phyloP scores from a whole-genome alignment of 352 stramenopile species.

The Globisporangium heterothallicum region DNA sequence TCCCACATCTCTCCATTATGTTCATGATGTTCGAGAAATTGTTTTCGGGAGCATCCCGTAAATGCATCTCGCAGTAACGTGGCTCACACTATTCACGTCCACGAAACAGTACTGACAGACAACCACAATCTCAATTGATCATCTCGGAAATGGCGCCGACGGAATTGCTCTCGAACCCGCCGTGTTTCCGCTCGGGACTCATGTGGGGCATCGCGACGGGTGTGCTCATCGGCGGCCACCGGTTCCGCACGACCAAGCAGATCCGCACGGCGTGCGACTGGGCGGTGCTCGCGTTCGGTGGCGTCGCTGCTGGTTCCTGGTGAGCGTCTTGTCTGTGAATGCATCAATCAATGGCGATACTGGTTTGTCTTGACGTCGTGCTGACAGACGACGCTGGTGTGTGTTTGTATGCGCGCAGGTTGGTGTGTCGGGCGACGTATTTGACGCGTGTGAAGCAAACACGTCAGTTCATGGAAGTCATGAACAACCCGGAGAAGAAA shows the following conservation, averaged over 20 bases:
- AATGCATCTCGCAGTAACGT: background rate
- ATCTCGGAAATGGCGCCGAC: conserved; percentile 13
- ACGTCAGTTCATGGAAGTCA: conserved; percentile 77
- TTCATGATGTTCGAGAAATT: background rate
- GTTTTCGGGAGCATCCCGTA: background rate
- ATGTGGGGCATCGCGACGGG: conserved; percentile 75
- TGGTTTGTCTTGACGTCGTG: background rate
- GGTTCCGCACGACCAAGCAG: conserved; percentile 56
- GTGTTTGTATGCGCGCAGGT: conserved; percentile 16
- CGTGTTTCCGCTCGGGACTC: conserved; percentile 71
- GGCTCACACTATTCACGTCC: background rate
- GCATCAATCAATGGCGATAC: too few relatives aligned
- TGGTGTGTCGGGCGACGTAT: conserved; percentile 59
- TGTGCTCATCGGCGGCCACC: conserved; percentile 51
- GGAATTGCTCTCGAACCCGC: conserved; percentile 63
- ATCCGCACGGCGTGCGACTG: conserved; percentile 60
- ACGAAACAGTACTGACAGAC: background rate
- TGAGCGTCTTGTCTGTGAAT: too few relatives aligned
- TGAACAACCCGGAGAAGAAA: conserved; percentile 75
- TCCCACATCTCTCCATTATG: too few relatives aligned
- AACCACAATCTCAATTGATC: too few relatives aligned
- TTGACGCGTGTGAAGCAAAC: conserved; percentile 47
- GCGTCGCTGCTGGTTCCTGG: conserved; percentile 50
- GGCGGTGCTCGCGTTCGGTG: conserved; percentile 56
- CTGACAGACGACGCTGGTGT: background rate